These are phyloP conservation scores for Galerina marginata DNA, from an alignment of 768 basidiomycete species.

Conservation along the genomic window DNA sequence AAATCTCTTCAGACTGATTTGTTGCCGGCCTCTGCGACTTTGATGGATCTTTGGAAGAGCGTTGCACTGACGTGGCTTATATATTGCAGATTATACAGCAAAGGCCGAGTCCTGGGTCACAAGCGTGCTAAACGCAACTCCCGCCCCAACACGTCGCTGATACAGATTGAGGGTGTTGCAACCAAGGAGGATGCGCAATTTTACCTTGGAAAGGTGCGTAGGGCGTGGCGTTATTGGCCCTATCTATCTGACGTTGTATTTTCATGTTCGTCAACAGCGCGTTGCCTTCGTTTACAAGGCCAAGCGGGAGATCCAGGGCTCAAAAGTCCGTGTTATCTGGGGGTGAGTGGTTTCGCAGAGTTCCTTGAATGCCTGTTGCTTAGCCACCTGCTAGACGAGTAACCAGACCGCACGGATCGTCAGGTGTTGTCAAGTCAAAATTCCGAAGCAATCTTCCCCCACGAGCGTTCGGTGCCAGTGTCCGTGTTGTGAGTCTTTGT, in stretches of 20 bases:
- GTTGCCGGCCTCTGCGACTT: not conserved
- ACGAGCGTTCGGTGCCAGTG: constrained; percentile 89
- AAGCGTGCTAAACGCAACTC: constrained; percentile 98
- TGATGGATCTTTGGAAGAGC: not conserved
- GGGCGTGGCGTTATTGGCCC: not conserved
- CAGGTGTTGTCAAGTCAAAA: constrained; percentile 96
- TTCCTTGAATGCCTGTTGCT: too few species aligned
- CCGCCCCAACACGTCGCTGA: constrained; percentile 92
- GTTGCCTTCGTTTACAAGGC: constrained; percentile 98
- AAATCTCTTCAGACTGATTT: constrained; percentile 7
- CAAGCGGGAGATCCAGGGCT: constrained; percentile 91
- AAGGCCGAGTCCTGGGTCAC: constrained; percentile 97
- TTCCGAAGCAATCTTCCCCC: constrained; percentile 96
- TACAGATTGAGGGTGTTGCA: constrained; percentile 97
- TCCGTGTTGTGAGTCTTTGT: constrained; percentile 77
- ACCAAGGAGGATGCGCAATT: constrained; percentile 94
- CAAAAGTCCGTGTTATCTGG: constrained; percentile 98
- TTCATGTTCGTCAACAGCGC: constrained; percentile 55
- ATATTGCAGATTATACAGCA: constrained; percentile 81
- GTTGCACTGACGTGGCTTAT: constrained; percentile 5
- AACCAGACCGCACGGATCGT: constrained; percentile 92
- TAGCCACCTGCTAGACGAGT: constrained; percentile 63
- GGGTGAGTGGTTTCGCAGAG: constrained; percentile 60
- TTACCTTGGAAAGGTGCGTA: constrained; percentile 93
- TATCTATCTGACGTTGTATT: not conserved